Base-by-base conservation (phyloP, 2,329 filamentous ascomycete genomes). In the Dendryphion nanum region DNA sequence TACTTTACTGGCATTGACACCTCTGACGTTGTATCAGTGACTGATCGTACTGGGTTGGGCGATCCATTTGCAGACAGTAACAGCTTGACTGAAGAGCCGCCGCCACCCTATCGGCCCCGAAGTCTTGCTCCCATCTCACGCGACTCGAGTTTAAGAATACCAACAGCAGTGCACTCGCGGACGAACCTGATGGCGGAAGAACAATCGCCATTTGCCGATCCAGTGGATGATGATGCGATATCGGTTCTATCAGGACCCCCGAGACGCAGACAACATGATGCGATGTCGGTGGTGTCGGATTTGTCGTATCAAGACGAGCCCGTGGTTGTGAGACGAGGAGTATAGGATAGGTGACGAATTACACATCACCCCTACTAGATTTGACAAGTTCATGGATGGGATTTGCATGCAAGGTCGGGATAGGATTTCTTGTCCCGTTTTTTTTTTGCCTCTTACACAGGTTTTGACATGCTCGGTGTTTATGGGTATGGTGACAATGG, bases 1-100 rank as follows among this genome's bases (percentile, higher is more conserved):
- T 67, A 65, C 45, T 50, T 60, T 16, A 66, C 63, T 16, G 63
- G 63, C 10, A 64, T 67, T 28, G 63, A 67, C 37, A 67, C 62
- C 2, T 65, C 63, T 3, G 63, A 66, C 21, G 44, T 59, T 13
- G 45, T 64, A 1, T 66, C 62, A 2, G 42, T 64, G 33, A 49
- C 53, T 14, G 45, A 51, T 2, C 43, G 46, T 6, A 55, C 47
- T 24, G 50, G 44, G 6, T 31, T 55, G 4, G 47, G 43, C 6
- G 53, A 66, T 33, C 59, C 57, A 1, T 64, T 64, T 18, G 51
- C 53, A 33, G 61, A 64, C 33, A 47, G 45, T 14, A 49, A 51
- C 28, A 58, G 54, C 15, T 36, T 62, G 3, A 33, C 45, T 19
- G 53, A 53, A 29, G 63, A 64, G 29, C 59, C 61, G 15, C 63